These are phyloP conservation scores for Camellia oleifera DNA, from an alignment of 179 eudicot genomes.

Conservation along the genomic window DNA sequence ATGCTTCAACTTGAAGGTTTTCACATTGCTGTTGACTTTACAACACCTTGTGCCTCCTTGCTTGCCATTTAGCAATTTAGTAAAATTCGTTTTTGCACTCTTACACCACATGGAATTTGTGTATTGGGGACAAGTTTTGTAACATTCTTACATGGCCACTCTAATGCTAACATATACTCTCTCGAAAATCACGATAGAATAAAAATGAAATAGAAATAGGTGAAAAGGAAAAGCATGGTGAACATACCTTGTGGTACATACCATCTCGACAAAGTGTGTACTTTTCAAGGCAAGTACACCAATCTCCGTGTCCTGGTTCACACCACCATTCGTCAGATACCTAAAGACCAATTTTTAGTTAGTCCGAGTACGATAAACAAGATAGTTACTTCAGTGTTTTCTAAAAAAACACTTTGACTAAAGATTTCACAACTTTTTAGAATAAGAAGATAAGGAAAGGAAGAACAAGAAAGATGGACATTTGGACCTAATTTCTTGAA, in stretches of 20 bases:
- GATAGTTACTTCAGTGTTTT: not conserved
- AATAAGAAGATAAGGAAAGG: not conserved
- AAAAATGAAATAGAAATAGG: slow-evolving; percentile 8
- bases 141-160: not conserved
- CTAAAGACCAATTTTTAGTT: slow-evolving; percentile 34
- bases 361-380: not conserved
- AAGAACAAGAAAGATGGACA: not conserved
- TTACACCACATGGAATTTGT: not conserved
- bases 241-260: slow-evolving; percentile 82
- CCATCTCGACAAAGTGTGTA: slow-evolving; percentile 90
- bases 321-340: slow-evolving; percentile 85
- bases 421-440: too few species aligned
- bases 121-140: not conserved
- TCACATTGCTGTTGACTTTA: slow-evolving; percentile 3
- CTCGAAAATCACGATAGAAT: not conserved
- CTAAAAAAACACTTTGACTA: not conserved
- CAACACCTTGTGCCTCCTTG: not conserved
- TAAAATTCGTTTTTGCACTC: not conserved
- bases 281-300: slow-evolving; percentile 89
- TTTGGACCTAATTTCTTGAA: slow-evolving; percentile 1
- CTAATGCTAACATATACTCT: not conserved
- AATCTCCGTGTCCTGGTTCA: slow-evolving; percentile 96
- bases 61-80: not conserved
- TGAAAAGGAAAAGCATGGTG: not conserved
- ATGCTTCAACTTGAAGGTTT: not conserved